A percentile compares a stretch with the other conserved stretches of the same genome.
Evolutionary conservation across 2,329 filamentous ascomycete genomes (phyloP).

Genomic region (Lachnellula arida): DNA sequence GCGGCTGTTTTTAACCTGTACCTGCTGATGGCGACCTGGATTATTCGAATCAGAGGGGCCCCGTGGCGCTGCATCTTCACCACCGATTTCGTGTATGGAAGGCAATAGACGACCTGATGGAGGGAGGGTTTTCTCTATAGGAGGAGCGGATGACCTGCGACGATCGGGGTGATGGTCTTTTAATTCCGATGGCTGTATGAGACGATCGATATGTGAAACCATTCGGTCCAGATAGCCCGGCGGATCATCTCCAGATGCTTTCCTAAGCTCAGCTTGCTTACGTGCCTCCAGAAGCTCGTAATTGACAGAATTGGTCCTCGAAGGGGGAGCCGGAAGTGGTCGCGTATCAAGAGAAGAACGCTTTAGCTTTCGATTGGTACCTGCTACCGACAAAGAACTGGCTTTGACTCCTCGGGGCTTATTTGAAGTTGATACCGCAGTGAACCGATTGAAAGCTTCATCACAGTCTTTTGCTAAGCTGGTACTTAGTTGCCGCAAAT

Average conservation of each 20-base stretch:
- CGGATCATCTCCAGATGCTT: slow-evolving; percentile 30
- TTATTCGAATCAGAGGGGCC: slow-evolving; percentile 8
- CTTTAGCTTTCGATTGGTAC: slow-evolving; percentile 5
- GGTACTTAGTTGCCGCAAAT: slow-evolving; percentile 76
- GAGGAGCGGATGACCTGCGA: slow-evolving; percentile 44
- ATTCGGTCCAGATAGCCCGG: slow-evolving; percentile 51
- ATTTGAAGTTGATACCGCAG: slow-evolving; percentile 35
- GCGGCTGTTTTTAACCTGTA: slow-evolving; percentile 19
- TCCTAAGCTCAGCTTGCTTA: slow-evolving; percentile 27
- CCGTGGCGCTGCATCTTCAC: slow-evolving; percentile 20
- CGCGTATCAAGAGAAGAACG: slow-evolving; percentile 20
- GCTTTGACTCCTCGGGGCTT: neutral
- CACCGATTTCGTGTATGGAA: slow-evolving; percentile 26
- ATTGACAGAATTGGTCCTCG: slow-evolving; percentile 27
- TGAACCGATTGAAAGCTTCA: slow-evolving; percentile 75
- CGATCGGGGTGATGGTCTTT: slow-evolving; percentile 26
- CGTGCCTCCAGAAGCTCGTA: slow-evolving; percentile 28
- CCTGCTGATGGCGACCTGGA: slow-evolving; percentile 8
- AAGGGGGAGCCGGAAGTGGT: slow-evolving; percentile 30
- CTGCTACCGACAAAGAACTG: neutral
- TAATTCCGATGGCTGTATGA: slow-evolving; percentile 42
- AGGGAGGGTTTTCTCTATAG: slow-evolving; percentile 11
- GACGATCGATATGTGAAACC: slow-evolving; percentile 53
- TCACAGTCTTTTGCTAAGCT: slow-evolving; percentile 88
- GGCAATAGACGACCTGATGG: slow-evolving; percentile 16